A percentile compares a stretch with the other conserved stretches of the same genome.
Conservation (phyloP, 495 filamentous ascomycete species). For the Talaromyces trachyspermus region DNA sequence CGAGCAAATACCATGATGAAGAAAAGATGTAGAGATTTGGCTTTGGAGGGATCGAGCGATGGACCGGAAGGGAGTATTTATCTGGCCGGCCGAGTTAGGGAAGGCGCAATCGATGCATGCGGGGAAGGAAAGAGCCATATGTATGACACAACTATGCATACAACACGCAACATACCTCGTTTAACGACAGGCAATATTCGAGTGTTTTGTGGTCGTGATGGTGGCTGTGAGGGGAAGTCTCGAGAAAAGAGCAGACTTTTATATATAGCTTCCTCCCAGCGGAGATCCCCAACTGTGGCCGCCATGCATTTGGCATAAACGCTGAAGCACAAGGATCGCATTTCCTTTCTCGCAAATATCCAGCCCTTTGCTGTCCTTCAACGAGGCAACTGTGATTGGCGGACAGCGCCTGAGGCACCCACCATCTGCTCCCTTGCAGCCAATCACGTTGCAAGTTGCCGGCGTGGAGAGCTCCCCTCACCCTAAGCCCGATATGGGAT, state of each 20-base stretch:
- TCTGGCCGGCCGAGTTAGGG: neutral
- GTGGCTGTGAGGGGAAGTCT: no score
- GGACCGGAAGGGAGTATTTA: neutral
- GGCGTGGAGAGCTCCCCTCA: neutral
- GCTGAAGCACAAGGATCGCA: no score
- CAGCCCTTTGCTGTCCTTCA: neutral
- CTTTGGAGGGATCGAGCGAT: neutral
- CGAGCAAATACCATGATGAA: slow-evolving; percentile 67
- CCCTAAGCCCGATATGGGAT: neutral
- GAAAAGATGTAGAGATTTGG: neutral
- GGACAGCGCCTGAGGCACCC: neutral
- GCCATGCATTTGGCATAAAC: no score
- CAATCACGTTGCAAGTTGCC: neutral
- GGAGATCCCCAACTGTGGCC: no score
- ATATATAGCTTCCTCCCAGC: no score
- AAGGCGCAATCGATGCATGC: neutral
- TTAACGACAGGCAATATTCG: no score
- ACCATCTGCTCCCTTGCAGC: neutral
- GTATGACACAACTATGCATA: no score
- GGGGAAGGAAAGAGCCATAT: neutral
- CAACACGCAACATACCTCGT: neutral
- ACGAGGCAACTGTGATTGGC: slow-evolving; percentile 1
- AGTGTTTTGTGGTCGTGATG: no score
- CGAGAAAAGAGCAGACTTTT: no score
- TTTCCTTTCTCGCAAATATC: no score